Evolutionary conservation across 257 asterid species (phyloP).

Genomic region (Eucommia ulmoides): DNA sequence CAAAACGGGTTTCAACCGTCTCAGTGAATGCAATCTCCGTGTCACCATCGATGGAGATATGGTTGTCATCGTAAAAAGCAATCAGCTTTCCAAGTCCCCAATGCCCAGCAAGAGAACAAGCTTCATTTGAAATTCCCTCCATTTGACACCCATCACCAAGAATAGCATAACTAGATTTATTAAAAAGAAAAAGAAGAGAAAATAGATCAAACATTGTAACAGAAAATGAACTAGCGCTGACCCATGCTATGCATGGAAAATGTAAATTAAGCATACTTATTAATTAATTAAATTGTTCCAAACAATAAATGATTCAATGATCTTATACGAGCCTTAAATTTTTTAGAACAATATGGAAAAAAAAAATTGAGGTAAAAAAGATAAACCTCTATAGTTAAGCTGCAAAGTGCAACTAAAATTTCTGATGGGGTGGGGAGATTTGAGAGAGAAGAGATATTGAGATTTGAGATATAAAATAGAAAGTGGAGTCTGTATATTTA

Average conservation of each 20-base stretch:
- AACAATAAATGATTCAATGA: too few species aligned
- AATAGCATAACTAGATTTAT: slow-evolving; percentile 30
- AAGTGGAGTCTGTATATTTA: background rate
- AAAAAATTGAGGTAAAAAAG: too few species aligned
- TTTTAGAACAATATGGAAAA: too few species aligned
- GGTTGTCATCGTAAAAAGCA: slow-evolving; percentile 90
- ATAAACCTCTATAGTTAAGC: too few species aligned
- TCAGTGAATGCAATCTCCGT: slow-evolving; percentile 96
- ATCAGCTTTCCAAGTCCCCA: slow-evolving; percentile 97
- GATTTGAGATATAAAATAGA: too few species aligned
- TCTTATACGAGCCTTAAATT: too few species aligned
- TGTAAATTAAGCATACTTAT: background rate
- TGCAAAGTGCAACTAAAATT: too few species aligned
- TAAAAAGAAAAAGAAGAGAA: background rate
- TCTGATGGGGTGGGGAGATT: too few species aligned
- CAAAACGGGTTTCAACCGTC: slow-evolving; percentile 67
- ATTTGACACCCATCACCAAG: slow-evolving; percentile 87
- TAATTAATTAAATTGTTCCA: too few species aligned
- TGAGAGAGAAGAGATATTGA: too few species aligned
- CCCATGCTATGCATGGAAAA: background rate
- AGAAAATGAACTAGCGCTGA: background rate
- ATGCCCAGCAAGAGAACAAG: slow-evolving; percentile 89
- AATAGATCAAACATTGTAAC: background rate
- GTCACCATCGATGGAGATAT: slow-evolving; percentile 93
- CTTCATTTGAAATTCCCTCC: slow-evolving; percentile 97